Evolutionary conservation across 2,329 filamentous ascomycete species (phyloP).

Genomic region (Aspergillus brasiliensis): DNA sequence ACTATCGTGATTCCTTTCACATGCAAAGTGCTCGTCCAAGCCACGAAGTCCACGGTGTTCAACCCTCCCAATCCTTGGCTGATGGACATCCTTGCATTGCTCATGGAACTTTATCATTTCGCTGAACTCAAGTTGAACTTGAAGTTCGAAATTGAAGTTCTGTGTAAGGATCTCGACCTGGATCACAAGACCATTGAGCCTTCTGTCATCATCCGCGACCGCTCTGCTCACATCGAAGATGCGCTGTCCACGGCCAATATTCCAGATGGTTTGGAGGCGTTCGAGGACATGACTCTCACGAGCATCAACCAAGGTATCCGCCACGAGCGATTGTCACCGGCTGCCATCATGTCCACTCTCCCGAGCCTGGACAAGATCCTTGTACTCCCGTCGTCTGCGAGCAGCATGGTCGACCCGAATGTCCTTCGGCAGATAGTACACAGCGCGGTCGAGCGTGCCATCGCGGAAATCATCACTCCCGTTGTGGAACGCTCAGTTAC

Average conservation of each 20-base stretch:
- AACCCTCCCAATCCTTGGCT: conserved; percentile 95
- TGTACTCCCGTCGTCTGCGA: conserved; percentile 74
- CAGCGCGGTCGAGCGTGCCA: conserved; percentile 81
- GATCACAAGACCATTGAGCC: conserved; percentile 91
- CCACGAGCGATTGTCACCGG: conserved; percentile 73
- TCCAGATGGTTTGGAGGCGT: conserved; percentile 73
- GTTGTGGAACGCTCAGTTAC: conserved; percentile 97
- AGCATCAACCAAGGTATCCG: conserved; percentile 69
- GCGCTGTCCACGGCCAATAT: conserved; percentile 57
- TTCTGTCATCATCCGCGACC: conserved; percentile 80
- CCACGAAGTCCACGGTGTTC: conserved; percentile 82
- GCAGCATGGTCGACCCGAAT: conserved; percentile 72
- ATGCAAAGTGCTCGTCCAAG: conserved; percentile 90
- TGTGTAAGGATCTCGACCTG: conserved; percentile 89
- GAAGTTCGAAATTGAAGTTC: conserved; percentile 97
- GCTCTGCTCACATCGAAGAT: conserved; percentile 65
- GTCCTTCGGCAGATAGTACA: conserved; percentile 75
- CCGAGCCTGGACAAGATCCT: conserved; percentile 81
- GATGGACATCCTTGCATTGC: conserved; percentile 89
- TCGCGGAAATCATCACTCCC: conserved; percentile 94
- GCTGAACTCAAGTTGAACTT: conserved; percentile 93
- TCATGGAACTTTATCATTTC: conserved; percentile 91
- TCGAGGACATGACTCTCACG: conserved; percentile 79
- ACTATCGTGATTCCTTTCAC: conserved; percentile 95
- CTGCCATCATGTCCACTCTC: conserved; percentile 75